These are phyloP conservation scores for Rhizopogon vesiculosus DNA, from an alignment of 768 basidiomycete genomes.

Conservation along the genomic window DNA sequence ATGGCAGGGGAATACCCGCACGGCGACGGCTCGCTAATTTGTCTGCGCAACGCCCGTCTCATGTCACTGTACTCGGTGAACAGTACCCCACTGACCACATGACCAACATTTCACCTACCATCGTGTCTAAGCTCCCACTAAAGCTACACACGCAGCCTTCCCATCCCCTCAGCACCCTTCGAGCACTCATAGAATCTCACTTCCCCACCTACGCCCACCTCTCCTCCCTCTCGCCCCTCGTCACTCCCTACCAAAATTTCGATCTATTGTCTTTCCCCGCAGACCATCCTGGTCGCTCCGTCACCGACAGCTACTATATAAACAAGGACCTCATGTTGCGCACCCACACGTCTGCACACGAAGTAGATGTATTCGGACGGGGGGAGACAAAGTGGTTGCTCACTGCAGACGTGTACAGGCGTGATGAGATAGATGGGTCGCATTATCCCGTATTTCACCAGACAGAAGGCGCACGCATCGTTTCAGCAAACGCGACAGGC, in stretches of 20 bases:
- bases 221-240: constrained; percentile 80
- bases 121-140: constrained; percentile 74
- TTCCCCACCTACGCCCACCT: constrained; percentile 71
- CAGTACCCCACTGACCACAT: constrained; percentile 70
- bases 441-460: constrained; percentile 99
- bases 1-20: neutral
- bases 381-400: constrained; percentile 84
- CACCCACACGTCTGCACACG: constrained; percentile 98
- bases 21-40: constrained; percentile 11
- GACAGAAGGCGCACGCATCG: constrained; percentile 90
- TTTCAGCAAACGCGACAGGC: constrained; percentile 51
- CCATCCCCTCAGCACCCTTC: constrained; percentile 87
- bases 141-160: constrained; percentile 69
- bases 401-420: constrained; percentile 94
- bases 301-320: constrained; percentile 94
- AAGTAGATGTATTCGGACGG: constrained; percentile 81
- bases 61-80: constrained; percentile 53
- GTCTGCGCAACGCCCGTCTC: constrained; percentile 6
- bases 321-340: constrained; percentile 89
- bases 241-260: constrained; percentile 89
- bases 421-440: constrained; percentile 95
- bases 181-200: constrained; percentile 78
- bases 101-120: constrained; percentile 84
- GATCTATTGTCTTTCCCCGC: constrained; percentile 92
- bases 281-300: constrained; percentile 89